Base-by-base conservation (phyloP, 805 yeast species). In the Ogataea paraovalis region DNA sequence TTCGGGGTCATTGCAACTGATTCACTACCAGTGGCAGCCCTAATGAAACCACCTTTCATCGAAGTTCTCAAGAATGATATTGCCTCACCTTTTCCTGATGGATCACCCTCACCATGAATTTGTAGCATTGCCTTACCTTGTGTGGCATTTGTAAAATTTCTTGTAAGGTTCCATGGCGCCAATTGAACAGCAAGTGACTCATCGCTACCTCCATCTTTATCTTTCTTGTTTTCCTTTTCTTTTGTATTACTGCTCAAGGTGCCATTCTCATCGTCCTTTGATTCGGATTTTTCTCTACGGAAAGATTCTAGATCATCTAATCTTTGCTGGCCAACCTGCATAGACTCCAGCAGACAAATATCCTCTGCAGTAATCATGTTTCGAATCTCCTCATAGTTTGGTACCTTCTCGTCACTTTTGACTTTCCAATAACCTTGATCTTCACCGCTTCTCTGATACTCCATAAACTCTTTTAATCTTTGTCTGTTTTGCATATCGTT, bases 91-190 rank as follows among this genome's bases (percentile, higher is more conserved):
- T 87, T 80, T 21, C 96, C 96, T 0, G 96, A 82, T 1, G 96
- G 96, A 64, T 94, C 98, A 42, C 98, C 98, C 45, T 84, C 91
- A 13, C 97, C 97, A 61, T 88, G 88, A 22, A 94, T 78, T 61
- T 90, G 97, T 39, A 94, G 74, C 97, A 94, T 94, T 0, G 97
- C 95, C 59, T 95, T 91, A 46, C 97, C 96, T 62, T 91, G 98
- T 21, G 96, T 90, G 2, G 98, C 94, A 64, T 83, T 87, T 46
- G 91, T 81, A 61, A 94, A 94, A 65, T 94, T 94, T 51, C 89
- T 76, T 0, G 97, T 83, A n/a, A 85, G 74, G 64, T 88, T 91
- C 99, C 99, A 94, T 0, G 97, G 92, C 1, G 97, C 84, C 43
- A 88, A 68, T 59, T 89, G 96, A 55, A 89, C 96, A 54, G 88